A percentile compares a stretch with the other conserved stretches of the same genome.
These are phyloP conservation scores for Aquilaria yunnanensis DNA, from an alignment of 345 rosid genomes.

Conservation along the genomic window DNA sequence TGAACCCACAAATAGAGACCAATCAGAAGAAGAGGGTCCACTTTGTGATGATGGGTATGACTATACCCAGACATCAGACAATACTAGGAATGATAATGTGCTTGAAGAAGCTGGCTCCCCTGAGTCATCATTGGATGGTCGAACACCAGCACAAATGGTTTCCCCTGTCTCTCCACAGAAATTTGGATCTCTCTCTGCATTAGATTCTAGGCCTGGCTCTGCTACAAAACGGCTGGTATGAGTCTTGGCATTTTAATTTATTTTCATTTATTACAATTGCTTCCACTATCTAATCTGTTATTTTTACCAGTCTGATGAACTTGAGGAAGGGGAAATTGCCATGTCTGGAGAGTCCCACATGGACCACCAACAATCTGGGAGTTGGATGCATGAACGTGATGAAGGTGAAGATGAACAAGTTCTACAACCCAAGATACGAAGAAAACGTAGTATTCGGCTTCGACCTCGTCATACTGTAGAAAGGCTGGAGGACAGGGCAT, in stretches of 20 bases:
- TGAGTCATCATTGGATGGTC: conserved; percentile 83
- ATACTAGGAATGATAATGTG: conserved; percentile 37
- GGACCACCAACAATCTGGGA: conserved; percentile 90
- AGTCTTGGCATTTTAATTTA: conserved; percentile 13
- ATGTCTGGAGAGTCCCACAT: conserved; percentile 87
- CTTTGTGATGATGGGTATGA: conserved; percentile 42
- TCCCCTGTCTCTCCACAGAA: conserved; percentile 93
- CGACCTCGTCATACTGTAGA: conserved; percentile 83
- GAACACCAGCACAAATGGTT: conserved; percentile 49
- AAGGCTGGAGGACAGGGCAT: conserved; percentile 51
- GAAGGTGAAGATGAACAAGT: conserved; percentile 99
- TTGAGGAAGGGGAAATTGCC: conserved; percentile 99
- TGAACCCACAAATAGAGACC: conserved; percentile 59
- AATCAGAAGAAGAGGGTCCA: conserved; percentile 75
- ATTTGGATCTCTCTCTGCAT: conserved; percentile 93
- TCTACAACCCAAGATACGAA: conserved; percentile 88
- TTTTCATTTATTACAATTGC: conserved; percentile 4
- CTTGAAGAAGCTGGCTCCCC: conserved; percentile 77
- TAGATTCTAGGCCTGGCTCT: conserved; percentile 90
- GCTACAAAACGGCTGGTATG: conserved; percentile 73
- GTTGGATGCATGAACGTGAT: conserved; percentile 91
- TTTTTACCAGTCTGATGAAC: conserved; percentile 70
- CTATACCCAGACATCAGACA: conserved; percentile 49
- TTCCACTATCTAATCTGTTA: conserved; percentile 20
- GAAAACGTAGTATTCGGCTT: conserved; percentile 92